phyloP scores from a whole-genome alignment of 495 filamentous ascomycete genomes.

The Xylaria grammica region DNA sequence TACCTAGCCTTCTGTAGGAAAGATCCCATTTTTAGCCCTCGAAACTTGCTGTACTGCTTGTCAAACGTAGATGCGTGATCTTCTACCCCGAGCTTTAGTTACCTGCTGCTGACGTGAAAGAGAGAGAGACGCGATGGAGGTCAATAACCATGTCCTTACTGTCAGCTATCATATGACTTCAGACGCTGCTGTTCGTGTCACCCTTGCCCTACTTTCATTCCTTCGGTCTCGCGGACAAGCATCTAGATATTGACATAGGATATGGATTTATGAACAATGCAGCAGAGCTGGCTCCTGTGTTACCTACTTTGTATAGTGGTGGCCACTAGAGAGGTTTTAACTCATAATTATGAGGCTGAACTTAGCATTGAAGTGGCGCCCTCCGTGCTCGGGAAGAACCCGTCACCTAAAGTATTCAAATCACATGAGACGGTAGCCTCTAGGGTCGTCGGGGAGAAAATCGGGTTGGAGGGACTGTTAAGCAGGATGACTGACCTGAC shows the following conservation, averaged over 20 bases:
- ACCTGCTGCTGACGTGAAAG: slow-evolving; percentile 20
- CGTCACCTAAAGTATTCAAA: background rate
- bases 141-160: slow-evolving; percentile 5
- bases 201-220: slow-evolving; percentile 15
- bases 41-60: slow-evolving; percentile 14
- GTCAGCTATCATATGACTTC: slow-evolving; percentile 29
- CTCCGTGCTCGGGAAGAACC: background rate
- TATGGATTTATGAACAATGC: slow-evolving; percentile 38
- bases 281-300: slow-evolving; percentile 36
- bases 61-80: slow-evolving; percentile 28
- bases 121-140: slow-evolving; percentile 5
- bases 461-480: slow-evolving; percentile 13
- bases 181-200: slow-evolving; percentile 29
- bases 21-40: background rate
- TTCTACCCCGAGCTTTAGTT: background rate
- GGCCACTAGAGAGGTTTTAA: slow-evolving; percentile 35
- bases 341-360: slow-evolving; percentile 27
- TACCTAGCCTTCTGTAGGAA: slow-evolving; percentile 3
- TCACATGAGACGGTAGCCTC: background rate
- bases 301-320: slow-evolving; percentile 34
- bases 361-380: background rate
- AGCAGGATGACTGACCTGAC: slow-evolving; percentile 25
- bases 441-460: slow-evolving; percentile 16
- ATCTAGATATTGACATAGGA: slow-evolving; percentile 27
- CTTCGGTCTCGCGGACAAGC: slow-evolving; percentile 27